phyloP scores from a whole-genome alignment of 345 rosid genomes.

The Barbarea vulgaris region DNA sequence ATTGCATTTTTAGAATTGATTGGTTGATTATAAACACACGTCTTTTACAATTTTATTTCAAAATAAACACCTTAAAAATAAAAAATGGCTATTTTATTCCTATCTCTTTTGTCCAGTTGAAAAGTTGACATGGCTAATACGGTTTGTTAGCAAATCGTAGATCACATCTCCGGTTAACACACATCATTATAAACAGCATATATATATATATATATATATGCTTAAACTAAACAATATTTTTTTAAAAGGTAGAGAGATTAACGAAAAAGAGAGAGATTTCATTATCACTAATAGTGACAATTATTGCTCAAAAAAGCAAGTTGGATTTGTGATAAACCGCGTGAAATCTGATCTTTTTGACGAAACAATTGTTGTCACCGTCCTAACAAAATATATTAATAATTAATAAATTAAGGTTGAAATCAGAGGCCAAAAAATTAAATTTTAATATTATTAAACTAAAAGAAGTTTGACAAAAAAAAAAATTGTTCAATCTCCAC shows the following conservation, averaged over 20 bases:
- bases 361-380: conserved; percentile 29
- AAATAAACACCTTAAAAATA: too few species aligned
- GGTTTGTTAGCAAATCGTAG: background rate
- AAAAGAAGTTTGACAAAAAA: conserved; percentile 2
- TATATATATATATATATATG: background rate
- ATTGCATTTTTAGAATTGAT: too few species aligned
- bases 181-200: background rate
- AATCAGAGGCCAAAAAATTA: background rate
- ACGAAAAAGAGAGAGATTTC: background rate
- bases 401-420: background rate
- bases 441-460: background rate
- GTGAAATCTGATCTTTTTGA: conserved; percentile 31
- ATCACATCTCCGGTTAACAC: background rate
- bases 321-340: conserved; percentile 34
- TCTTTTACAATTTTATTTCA: too few species aligned
- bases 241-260: background rate
- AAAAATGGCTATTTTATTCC: too few species aligned
- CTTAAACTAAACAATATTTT: background rate
- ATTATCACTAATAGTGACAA: conserved; percentile 33
- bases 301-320: conserved; percentile 34
- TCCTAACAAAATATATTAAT: conserved; percentile 13
- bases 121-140: too few species aligned
- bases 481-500: conserved; percentile 31
- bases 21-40: too few species aligned
- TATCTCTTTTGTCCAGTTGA: too few species aligned